phyloP scores from a whole-genome alignment of 257 asterid genomes.

The Pogostemon cablin region DNA sequence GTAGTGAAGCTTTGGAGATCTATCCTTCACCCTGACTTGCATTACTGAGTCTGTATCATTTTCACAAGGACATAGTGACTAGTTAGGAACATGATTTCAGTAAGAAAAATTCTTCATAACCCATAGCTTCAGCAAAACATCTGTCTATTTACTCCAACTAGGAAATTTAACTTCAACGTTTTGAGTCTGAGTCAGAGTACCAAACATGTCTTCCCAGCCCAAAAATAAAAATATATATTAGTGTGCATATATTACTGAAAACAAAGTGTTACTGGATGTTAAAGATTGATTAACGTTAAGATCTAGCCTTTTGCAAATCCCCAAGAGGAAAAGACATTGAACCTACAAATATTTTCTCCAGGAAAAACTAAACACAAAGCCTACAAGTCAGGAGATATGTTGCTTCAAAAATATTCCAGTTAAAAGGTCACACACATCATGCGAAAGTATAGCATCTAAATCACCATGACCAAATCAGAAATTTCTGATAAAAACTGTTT shows the following conservation, averaged over 20 bases:
- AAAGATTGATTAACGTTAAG: neutral
- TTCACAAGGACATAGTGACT: conserved; percentile 30
- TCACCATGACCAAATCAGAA: neutral
- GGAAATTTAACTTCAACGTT: neutral
- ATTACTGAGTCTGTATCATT: conserved; percentile 62
- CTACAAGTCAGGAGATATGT: neutral
- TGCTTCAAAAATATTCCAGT: neutral
- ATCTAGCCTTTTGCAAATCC: neutral
- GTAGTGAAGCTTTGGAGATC: conserved; percentile 76
- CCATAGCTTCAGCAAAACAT: neutral
- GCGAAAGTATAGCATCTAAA: neutral
- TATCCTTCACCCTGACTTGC: conserved; percentile 60
- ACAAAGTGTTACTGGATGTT: neutral
- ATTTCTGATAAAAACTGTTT: neutral
- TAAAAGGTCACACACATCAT: too few species aligned
- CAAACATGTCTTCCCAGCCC: neutral
- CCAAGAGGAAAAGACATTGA: neutral
- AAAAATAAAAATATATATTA: neutral
- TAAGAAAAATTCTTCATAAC: conserved; percentile 4
- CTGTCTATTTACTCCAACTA: neutral
- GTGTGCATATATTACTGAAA: neutral
- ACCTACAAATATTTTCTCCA: neutral
- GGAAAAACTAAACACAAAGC: neutral
- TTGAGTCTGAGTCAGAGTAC: neutral
- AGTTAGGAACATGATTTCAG: conserved; percentile 29